Percentiles rank a stretch among this genome's conserved stretches.
Evolutionary conservation across 208 protist species (phyloP).

Genomic region (Acanthamoeba triangularis): DNA sequence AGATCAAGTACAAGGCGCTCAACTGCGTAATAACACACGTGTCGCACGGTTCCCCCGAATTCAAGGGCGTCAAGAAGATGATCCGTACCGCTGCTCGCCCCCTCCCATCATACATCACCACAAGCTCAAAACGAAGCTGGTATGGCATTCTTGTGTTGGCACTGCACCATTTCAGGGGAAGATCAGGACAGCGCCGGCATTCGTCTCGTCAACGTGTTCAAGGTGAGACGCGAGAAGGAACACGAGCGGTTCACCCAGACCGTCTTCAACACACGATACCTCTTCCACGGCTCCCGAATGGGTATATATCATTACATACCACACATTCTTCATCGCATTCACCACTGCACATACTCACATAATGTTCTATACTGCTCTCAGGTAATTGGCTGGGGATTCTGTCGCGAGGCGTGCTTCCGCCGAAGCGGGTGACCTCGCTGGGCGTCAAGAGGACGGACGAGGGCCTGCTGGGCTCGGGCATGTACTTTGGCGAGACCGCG

Average conservation of each 20-base stretch:
- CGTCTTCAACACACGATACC: conserved; percentile 17
- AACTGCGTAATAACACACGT: not conserved
- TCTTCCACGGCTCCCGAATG: not conserved
- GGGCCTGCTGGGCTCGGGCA: conserved; percentile 85
- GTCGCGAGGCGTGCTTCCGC: conserved; percentile 82
- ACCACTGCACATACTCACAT: too few relatives aligned
- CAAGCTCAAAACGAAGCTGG: too few relatives aligned
- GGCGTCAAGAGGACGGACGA: conserved; percentile 80
- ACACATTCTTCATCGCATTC: too few relatives aligned
- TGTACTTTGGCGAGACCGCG: conserved; percentile 84
- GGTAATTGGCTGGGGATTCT: conserved; percentile 86
- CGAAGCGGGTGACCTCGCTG: conserved; percentile 74
- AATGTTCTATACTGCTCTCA: conserved; percentile 79
- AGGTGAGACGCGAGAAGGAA: not conserved
- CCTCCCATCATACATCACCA: not conserved
- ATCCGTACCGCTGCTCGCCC: not conserved
- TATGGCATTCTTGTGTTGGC: not conserved
- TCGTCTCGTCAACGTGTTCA: not conserved
- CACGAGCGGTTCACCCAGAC: not conserved
- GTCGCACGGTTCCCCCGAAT: not conserved
- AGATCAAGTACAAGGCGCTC: conserved; percentile 15
- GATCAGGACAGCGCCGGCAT: not conserved
- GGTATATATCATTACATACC: not conserved
- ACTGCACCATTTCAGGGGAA: not conserved
- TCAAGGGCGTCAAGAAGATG: not conserved